Conservation (phyloP, 768 basidiomycete genomes). For the Sporobolomyces roseus region DNA sequence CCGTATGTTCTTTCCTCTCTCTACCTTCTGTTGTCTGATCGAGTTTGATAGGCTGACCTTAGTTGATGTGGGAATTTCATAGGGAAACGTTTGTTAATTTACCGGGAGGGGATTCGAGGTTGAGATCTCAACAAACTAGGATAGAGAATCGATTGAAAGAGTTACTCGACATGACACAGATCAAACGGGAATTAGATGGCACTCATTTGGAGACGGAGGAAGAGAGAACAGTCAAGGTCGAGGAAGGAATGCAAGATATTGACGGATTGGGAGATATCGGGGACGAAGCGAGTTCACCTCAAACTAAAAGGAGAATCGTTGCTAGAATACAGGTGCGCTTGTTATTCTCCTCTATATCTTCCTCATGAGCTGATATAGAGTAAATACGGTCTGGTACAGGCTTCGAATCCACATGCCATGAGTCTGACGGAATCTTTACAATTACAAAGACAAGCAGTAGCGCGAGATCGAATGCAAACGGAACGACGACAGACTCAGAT, state of each 20-base stretch:
- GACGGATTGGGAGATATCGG: neutral
- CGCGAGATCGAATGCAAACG: slow-evolving; percentile 5
- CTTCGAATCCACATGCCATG: slow-evolving; percentile 16
- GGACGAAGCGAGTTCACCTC: slow-evolving; percentile 17
- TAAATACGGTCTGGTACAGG: neutral
- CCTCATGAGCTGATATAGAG: neutral
- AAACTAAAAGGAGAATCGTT: slow-evolving; percentile 28
- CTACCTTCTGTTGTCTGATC: neutral
- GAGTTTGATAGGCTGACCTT: neutral
- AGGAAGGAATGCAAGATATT: slow-evolving; percentile 8
- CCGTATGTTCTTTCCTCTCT: slow-evolving; percentile 18
- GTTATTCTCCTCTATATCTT: neutral
- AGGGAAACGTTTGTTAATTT: slow-evolving; percentile 18
- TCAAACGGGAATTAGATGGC: slow-evolving; percentile 18
- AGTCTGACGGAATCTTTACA: slow-evolving; percentile 33
- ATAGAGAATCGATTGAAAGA: slow-evolving; percentile 22
- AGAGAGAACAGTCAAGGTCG: neutral
- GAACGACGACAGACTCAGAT: neutral
- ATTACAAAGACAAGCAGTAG: slow-evolving; percentile 28
- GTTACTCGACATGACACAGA: slow-evolving; percentile 1
- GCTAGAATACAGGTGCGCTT: slow-evolving; percentile 21
- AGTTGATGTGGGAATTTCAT: neutral
- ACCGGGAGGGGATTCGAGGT: slow-evolving; percentile 29
- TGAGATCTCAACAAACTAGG: slow-evolving; percentile 11
- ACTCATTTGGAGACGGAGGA: slow-evolving; percentile 16